Base-by-base conservation (phyloP, 106 monocot genomes). In the Chionographis japonica region DNA sequence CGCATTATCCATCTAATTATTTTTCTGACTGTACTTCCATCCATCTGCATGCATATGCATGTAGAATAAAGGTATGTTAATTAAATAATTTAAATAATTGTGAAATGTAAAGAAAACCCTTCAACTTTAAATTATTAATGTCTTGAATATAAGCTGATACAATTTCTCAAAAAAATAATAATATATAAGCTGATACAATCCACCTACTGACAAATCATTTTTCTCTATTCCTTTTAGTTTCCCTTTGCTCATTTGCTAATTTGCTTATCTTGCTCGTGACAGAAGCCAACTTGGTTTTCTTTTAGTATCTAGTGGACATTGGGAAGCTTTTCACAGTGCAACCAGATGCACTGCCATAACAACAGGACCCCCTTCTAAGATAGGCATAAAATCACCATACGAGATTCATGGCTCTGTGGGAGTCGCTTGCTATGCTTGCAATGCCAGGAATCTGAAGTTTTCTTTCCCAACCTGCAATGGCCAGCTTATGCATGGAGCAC, bases 231-330 rank as follows among this genome's bases (percentile, higher is more conserved):
- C 40, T 14, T 49, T 17, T 27, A 19, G 35, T 39, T 39, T 38
- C 20, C 46, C 46, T 58, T 57, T 70, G 35, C 42, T 60, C 20
- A 38, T 58, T 57, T 15, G n/a, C 4, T 56, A 39, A 5, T 62
- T 18, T 62, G 3, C 52, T 72, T 15, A 11, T 64, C 42, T 67
- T 58, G 40, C 60, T 68, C 62, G 36, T 75, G 37, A 57, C 75
- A 98, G 97, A 80, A 93, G 69, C 66, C 84, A 79, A 61, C 86
- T 98, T 56, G 36, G 97, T 68, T 89, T 81, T 56, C 78, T 90
- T 72, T 39, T 92, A 37, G 69, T 90, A 40, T 87, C 77, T 11
- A 64, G 69, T 43, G 85, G 80, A 67, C 83, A 83, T 46, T 85
- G 89, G 92, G 79, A 77, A 65, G 86, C 84, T 59, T 78, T 74